Evolutionary conservation across 2,329 filamentous ascomycete species (phyloP).

Genomic region (Claviceps sp.): DNA sequence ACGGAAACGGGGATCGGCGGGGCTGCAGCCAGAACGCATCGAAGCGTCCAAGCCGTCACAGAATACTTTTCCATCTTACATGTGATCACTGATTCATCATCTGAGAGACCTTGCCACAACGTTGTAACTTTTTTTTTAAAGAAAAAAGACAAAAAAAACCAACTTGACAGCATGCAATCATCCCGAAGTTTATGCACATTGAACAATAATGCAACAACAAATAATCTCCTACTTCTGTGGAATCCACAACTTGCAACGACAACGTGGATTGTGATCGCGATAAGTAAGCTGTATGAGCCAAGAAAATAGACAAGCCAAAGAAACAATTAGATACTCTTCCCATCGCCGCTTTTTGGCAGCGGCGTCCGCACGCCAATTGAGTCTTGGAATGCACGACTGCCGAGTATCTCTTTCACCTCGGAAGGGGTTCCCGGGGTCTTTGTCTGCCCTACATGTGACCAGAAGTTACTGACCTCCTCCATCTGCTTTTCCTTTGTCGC

Average conservation of each 20-base stretch:
- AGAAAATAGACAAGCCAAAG: neutral
- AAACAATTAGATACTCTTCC: neutral
- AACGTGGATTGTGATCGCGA: neutral
- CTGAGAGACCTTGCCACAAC: neutral
- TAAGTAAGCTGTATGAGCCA: neutral
- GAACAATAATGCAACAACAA: neutral
- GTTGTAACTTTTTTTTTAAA: neutral
- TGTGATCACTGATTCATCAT: neutral
- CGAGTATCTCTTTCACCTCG: constrained; percentile 44
- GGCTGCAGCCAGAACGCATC: neutral
- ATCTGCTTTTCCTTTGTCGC: constrained; percentile 12
- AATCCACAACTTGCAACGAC: neutral
- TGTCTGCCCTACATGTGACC: constrained; percentile 41
- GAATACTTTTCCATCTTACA: neutral
- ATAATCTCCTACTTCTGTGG: neutral
- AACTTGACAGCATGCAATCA: neutral
- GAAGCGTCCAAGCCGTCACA: neutral
- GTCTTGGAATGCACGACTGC: constrained; percentile 33
- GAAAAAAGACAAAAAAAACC: too few species aligned
- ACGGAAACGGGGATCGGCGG: neutral
- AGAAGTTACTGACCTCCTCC: constrained; percentile 33
- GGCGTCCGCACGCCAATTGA: constrained; percentile 17
- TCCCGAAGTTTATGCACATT: neutral
- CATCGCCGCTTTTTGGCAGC: neutral
- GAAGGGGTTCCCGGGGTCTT: constrained; percentile 36